Percentiles rank a stretch among this genome's conserved stretches.
These are phyloP conservation scores for Hemisphaericaspora subhashii DNA, from an alignment of 1,139 yeast species.

Conservation along the genomic window DNA sequence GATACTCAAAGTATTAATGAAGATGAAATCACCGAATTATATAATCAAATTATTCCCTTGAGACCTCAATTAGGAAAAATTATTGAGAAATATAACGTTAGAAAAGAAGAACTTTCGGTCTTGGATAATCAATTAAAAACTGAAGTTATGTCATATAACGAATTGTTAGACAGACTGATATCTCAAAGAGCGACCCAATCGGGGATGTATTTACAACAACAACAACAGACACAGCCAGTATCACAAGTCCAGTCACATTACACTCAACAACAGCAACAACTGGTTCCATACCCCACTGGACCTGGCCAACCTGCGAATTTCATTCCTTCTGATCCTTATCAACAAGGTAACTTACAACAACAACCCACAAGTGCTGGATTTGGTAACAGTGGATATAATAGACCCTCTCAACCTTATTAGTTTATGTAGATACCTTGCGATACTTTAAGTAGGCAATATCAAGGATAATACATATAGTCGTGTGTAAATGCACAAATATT, in stretches of 20 bases:
- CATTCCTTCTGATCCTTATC: conserved; percentile 4
- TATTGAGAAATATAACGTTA: conserved; percentile 71
- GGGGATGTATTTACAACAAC: conserved; percentile 4
- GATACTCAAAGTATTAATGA: conserved; percentile 30
- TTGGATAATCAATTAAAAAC: conserved; percentile 66
- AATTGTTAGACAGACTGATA: conserved; percentile 57
- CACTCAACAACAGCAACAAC: conserved; percentile 10
- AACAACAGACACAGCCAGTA: conserved; percentile 9
- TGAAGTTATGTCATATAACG: conserved; percentile 71
- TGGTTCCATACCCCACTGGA: conserved; percentile 5
- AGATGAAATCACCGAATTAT: conserved; percentile 53
- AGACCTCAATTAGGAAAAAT: conserved; percentile 71
- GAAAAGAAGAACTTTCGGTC: conserved; percentile 73
- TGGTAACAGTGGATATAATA: conserved; percentile 28
- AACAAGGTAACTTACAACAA: conserved; percentile 19
- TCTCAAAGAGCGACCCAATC: conserved; percentile 19
- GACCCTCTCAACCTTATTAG: conserved; percentile 2
- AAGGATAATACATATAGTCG: neutral
- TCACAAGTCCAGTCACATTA: too few species aligned
- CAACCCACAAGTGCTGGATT: conserved; percentile 41
- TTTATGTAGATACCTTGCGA: too few species aligned
- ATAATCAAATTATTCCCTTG: conserved; percentile 68
- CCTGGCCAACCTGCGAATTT: conserved; percentile 3
- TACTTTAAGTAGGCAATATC: neutral
- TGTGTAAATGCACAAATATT: neutral